A percentile compares a stretch with the other conserved stretches of the same genome.
Conservation (phyloP, 352 stramenopile genomes). For the Globisporangium barbulae region DNA sequence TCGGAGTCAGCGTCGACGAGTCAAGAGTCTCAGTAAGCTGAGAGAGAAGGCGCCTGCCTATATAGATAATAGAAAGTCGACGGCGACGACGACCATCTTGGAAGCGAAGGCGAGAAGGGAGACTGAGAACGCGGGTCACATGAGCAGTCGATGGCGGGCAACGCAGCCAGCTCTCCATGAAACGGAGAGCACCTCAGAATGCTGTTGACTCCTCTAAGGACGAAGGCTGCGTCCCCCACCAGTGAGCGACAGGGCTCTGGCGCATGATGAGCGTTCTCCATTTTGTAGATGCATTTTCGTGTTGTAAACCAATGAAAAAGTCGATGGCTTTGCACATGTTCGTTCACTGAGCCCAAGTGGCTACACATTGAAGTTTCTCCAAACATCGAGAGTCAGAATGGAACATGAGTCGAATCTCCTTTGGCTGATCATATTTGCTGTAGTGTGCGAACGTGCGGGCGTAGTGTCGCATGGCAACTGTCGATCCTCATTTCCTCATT, state of each 20-base stretch:
- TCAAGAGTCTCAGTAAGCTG: background rate
- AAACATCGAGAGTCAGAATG: background rate
- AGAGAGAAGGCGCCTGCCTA: background rate
- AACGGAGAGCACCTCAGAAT: background rate
- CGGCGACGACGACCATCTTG: background rate
- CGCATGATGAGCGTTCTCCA: background rate
- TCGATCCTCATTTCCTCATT: background rate
- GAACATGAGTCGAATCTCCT: background rate
- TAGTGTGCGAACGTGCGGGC: too few species aligned
- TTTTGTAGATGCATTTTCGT: constrained; percentile 3
- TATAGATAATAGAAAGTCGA: background rate
- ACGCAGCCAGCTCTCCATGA: background rate
- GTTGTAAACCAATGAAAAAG: background rate
- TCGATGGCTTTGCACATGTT: background rate
- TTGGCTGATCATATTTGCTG: too few species aligned
- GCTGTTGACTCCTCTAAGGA: background rate
- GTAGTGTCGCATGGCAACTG: background rate
- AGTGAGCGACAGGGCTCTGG: background rate
- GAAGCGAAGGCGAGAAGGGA: background rate
- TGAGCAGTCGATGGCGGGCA: background rate
- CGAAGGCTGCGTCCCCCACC: constrained; percentile 3
- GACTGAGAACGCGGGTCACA: background rate
- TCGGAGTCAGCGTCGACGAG: constrained; percentile 1
- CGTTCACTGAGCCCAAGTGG: background rate
- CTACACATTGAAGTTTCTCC: background rate